Evolutionary conservation across 352 stramenopile genomes (phyloP).

Genomic region (Pythium utonaiense): DNA sequence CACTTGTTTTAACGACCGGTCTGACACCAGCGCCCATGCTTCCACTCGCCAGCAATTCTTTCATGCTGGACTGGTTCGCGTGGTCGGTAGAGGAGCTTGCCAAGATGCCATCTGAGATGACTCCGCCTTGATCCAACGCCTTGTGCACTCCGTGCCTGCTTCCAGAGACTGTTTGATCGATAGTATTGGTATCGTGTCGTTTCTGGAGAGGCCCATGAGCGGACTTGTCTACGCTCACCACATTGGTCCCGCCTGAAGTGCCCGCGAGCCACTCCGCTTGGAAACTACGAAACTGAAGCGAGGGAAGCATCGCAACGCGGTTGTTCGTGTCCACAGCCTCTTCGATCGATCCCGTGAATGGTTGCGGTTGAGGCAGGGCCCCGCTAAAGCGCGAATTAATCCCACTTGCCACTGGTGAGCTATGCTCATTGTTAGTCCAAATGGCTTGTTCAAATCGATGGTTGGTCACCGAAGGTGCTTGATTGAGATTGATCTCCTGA

Average conservation of each 20-base stretch:
- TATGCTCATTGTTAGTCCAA: background rate
- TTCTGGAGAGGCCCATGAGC: too few species aligned
- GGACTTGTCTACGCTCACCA: too few species aligned
- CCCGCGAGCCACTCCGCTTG: too few species aligned
- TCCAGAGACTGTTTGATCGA: too few species aligned
- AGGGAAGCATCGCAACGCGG: background rate
- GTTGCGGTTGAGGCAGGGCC: background rate
- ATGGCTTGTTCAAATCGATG: background rate
- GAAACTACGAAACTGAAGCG: background rate
- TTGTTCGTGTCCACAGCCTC: background rate
- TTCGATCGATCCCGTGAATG: background rate
- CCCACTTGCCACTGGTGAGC: background rate
- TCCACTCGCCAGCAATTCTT: background rate
- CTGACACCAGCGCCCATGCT: background rate
- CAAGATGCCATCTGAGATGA: background rate
- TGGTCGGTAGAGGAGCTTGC: background rate
- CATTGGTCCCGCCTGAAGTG: too few species aligned
- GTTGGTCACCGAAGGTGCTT: background rate
- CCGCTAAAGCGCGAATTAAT: background rate
- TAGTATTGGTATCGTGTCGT: too few species aligned
- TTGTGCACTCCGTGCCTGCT: too few species aligned
- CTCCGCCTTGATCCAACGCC: background rate
- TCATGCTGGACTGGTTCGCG: background rate
- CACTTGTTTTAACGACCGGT: background rate
- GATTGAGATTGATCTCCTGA: background rate